Conservation (phyloP, 352 stramenopile species). For the Globisporangium abappressorium region DNA sequence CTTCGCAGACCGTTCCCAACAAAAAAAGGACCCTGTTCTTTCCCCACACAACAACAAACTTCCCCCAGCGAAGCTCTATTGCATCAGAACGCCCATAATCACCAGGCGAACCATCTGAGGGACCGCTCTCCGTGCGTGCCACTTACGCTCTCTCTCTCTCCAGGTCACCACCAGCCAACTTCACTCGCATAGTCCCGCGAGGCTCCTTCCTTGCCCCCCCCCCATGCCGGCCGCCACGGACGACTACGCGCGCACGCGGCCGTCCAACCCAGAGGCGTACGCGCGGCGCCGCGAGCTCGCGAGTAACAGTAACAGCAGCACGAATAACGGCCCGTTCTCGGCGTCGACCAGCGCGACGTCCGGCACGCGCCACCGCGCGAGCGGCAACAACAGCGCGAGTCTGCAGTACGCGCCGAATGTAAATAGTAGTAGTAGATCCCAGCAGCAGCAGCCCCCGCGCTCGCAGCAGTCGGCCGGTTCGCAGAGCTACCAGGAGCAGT, state of each 20-base stretch:
- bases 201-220: neutral
- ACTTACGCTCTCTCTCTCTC: constrained; percentile 1
- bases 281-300: constrained; percentile 15
- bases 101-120: neutral
- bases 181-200: neutral
- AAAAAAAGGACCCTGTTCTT: no score
- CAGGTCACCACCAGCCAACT: neutral
- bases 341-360: constrained; percentile 4
- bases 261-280: constrained; percentile 24
- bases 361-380: constrained; percentile 11
- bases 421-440: neutral
- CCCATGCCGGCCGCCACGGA: constrained; percentile 27
- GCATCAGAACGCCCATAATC: neutral
- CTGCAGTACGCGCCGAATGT: constrained; percentile 10
- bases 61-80: neutral
- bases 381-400: constrained; percentile 10
- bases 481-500: constrained; percentile 30
- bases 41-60: no score
- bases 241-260: constrained; percentile 35
- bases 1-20: no score
- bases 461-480: constrained; percentile 9
- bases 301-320: constrained; percentile 9
- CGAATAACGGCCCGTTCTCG: constrained; percentile 14
- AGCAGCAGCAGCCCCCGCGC: constrained; percentile 3
- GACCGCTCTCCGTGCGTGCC: neutral